These are phyloP conservation scores for Dunaliella primolecta DNA, from an alignment of 139 green algal genomes.

Conservation along the genomic window DNA sequence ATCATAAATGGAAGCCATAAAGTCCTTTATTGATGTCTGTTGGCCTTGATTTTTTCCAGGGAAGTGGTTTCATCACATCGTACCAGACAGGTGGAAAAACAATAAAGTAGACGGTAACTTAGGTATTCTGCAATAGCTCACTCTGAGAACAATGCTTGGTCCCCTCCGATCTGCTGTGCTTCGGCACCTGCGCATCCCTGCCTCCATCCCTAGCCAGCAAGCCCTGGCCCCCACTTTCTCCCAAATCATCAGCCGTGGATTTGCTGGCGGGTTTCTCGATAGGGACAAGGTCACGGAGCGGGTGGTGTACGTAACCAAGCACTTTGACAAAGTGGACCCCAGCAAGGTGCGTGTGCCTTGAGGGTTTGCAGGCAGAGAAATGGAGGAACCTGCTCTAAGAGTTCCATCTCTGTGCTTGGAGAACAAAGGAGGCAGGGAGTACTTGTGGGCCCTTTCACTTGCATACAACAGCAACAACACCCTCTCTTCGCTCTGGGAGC, in stretches of 20 bases:
- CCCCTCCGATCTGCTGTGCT: constrained; percentile 30
- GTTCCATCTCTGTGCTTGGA: background rate
- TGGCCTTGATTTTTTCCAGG: background rate
- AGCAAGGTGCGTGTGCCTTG: constrained; percentile 83
- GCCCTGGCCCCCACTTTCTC: constrained; percentile 13
- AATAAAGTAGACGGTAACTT: no score
- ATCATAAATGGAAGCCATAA: background rate
- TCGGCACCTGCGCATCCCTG: constrained; percentile 33
- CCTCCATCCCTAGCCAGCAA: background rate
- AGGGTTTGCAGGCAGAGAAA: background rate
- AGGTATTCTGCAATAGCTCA: no score
- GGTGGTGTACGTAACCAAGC: constrained; percentile 91
- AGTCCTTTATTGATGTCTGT: background rate
- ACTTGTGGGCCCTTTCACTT: background rate
- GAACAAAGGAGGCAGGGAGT: background rate
- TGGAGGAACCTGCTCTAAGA: background rate
- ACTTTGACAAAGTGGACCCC: constrained; percentile 97
- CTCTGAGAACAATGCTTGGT: constrained; percentile 7
- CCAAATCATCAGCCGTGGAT: constrained; percentile 36
- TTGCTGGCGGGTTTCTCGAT: constrained; percentile 79
- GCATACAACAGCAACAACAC: no score
- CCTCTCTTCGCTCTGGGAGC: no score
- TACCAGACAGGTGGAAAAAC: no score
- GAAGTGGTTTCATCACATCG: no score
- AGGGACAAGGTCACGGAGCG: constrained; percentile 89